Percentiles rank a stretch among this genome's conserved stretches.
These are phyloP conservation scores for Alnus glutinosa DNA, from an alignment of 306 rosid species.

Conservation along the genomic window DNA sequence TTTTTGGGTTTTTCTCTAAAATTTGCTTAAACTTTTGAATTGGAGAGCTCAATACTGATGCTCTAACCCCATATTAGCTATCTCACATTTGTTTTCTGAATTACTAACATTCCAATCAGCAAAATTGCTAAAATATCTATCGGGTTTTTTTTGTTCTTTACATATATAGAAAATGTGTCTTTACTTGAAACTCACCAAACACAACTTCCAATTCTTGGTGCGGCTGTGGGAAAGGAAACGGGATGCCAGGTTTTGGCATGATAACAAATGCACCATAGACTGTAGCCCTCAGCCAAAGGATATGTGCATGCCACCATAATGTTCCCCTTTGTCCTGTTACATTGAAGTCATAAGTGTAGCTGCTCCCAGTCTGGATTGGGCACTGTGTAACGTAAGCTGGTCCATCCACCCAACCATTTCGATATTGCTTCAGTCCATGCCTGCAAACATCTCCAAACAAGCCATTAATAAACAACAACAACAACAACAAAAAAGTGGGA, in stretches of 20 bases:
- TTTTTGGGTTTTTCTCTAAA: too few species aligned
- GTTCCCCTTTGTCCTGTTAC: slow-evolving; percentile 85
- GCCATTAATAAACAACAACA: background rate
- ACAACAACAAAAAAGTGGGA: background rate
- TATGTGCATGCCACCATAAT: slow-evolving; percentile 91
- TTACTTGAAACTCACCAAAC: slow-evolving; percentile 40
- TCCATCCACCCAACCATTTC: slow-evolving; percentile 87
- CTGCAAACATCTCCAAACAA: slow-evolving; percentile 28
- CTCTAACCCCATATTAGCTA: too few species aligned
- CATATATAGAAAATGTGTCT: too few species aligned
- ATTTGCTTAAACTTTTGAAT: too few species aligned
- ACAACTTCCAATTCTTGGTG: slow-evolving; percentile 55
- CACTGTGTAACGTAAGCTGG: slow-evolving; percentile 85
- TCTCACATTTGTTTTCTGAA: too few species aligned
- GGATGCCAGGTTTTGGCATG: slow-evolving; percentile 70
- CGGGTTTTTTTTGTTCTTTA: too few species aligned
- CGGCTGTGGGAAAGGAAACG: slow-evolving; percentile 75
- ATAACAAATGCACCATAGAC: slow-evolving; percentile 85
- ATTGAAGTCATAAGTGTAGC: slow-evolving; percentile 77
- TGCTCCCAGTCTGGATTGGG: slow-evolving; percentile 63
- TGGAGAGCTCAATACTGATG: too few species aligned
- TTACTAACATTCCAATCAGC: too few species aligned
- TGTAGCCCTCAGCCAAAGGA: slow-evolving; percentile 82
- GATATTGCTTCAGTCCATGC: slow-evolving; percentile 80
- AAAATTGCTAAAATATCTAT: too few species aligned